Evolutionary conservation across 257 asterid species (phyloP), one percentile per base, ranked within the genome.

Genomic region (Solanum appendiculatum): DNA sequence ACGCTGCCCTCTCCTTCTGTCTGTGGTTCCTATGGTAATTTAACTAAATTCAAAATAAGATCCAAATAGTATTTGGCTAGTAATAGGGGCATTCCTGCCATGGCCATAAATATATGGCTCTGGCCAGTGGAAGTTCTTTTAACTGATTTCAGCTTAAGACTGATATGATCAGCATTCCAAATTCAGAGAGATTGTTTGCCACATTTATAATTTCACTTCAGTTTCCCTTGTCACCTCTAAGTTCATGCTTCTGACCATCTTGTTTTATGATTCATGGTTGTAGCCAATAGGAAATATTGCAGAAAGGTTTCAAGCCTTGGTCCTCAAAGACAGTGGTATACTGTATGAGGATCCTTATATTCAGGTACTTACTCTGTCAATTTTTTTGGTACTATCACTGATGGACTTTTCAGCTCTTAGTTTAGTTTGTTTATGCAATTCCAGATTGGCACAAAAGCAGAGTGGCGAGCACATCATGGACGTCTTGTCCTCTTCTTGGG

Each of bases 401-500:
- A 69, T 74, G 42, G 15, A 31, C 48, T 34, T 54, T 11, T 46
- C 87, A 81, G 78, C 68, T 3, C 85, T 29, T 81, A 31, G 66
- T 33, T 81, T 81, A 31, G 66, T 78, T 66, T 72, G 68, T 87
- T 51, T 73, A 72, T 60, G 56, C 88, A 48, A 82, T 88, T 85
- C 86, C 92, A 96, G 99, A 94, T 96, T 91, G 99, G 99, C 90
- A 94, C 93, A 89, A 96, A 96, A 93, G 98, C 97, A n/a, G 99
- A 96, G 73, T 96, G 99, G 99, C 92, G 96, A 88, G 94, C 93
- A 37, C 97, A 94, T 88, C 98, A 95, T 6, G 98, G 98, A 87
- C 93, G 97, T 86, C 90, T 96, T 83, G 93, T 96, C 89, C 98
- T 96, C 88, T 96, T 95, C 94, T 93, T 96, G 91, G 99, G 99